Base-by-base conservation (phyloP, 208 protist genomes). In the Wallacemonas collosoma region DNA sequence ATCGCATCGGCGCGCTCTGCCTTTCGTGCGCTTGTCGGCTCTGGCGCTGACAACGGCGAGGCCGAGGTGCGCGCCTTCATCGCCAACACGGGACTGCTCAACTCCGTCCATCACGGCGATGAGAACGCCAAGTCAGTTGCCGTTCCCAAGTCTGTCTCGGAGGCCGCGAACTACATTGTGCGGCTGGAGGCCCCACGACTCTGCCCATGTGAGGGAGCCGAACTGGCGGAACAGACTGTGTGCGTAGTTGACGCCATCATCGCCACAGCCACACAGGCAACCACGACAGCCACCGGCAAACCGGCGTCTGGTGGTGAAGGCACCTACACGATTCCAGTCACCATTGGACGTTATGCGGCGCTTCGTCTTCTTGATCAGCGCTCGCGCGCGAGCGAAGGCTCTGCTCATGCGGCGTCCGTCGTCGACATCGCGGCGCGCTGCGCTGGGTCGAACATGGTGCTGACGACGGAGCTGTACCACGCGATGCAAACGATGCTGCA, bases 401-500 rank as follows among this genome's bases (percentile, higher is more conserved):
- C 38, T 50, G n/a, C 5, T 48, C 58, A 39, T 54, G 40, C 15
- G 5, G 14, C 40, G 6, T 2, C 54, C 45, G 61, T 17, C 55
- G 41, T 87, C 38, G 67, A 71, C 4, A 51, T 87, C 1, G 57
- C 36, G 11, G 65, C 26, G 26, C 58, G 69, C 55, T 83, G 72
- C 40, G 72, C 81, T 6, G 75, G 71, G 45, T 71, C 74, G 2
- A 44, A 68, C 39, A 81, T 69, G 43, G 75, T 89, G 47, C 80
- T 91, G 50, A 93, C 88, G 5, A 75, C 85, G 35, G 85, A 77
- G 61, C 88, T 89, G 64, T 81, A 82, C 69, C 81, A 91, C 75
- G 71, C 89, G 7, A 56, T 93, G 67, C 88, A 93, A 75, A 77
- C 81, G 50, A 91, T 93, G 88, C 77, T 93, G 40, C 88, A 93